A percentile compares a stretch with the other conserved stretches of the same genome.
Conservation (phyloP, 805 yeast genomes). For the Candida coquimbonensis region DNA sequence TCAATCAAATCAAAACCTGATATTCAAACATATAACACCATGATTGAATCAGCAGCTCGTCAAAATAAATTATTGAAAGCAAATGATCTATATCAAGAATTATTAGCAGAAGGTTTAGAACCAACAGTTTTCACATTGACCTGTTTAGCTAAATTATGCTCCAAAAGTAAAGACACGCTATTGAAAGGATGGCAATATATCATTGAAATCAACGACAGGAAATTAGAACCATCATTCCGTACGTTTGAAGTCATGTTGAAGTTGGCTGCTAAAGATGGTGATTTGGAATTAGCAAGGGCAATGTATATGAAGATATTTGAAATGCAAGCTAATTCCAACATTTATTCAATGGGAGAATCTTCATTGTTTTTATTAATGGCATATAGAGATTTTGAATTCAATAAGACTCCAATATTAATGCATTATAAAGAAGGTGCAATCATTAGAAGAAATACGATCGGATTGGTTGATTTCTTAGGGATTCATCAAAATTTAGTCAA, state of each 20-base stretch:
- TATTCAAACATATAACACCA: conserved; percentile 56
- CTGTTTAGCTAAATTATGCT: conserved; percentile 63
- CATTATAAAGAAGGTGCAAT: conserved; percentile 39
- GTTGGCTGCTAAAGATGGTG: conserved; percentile 76
- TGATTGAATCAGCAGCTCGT: conserved; percentile 60
- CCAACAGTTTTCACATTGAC: conserved; percentile 42
- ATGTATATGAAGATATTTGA: conserved; percentile 43
- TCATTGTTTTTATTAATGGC: conserved; percentile 37
- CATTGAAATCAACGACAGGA: conserved; percentile 47
- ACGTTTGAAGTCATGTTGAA: conserved; percentile 66
- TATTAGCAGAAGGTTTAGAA: conserved; percentile 33
- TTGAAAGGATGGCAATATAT: conserved; percentile 74
- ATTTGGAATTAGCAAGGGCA: conserved; percentile 63
- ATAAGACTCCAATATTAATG: conserved; percentile 29
- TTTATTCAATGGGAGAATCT: conserved; percentile 8
- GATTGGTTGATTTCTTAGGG: conserved; percentile 32
- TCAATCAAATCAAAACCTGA: conserved; percentile 64
- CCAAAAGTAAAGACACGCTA: conserved; percentile 40
- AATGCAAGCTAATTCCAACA: conserved; percentile 18
- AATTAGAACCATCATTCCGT: conserved; percentile 34
- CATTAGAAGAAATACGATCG: conserved; percentile 40
- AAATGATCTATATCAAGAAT: conserved; percentile 67
- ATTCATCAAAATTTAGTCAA: conserved; percentile 15
- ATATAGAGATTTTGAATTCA: conserved; percentile 34
- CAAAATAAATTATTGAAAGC: conserved; percentile 66